Evolutionary conservation across 176 grass and related monocot genomes (phyloP), one percentile per base, ranked within the genome.

Genomic region (Oryza coarctata): DNA sequence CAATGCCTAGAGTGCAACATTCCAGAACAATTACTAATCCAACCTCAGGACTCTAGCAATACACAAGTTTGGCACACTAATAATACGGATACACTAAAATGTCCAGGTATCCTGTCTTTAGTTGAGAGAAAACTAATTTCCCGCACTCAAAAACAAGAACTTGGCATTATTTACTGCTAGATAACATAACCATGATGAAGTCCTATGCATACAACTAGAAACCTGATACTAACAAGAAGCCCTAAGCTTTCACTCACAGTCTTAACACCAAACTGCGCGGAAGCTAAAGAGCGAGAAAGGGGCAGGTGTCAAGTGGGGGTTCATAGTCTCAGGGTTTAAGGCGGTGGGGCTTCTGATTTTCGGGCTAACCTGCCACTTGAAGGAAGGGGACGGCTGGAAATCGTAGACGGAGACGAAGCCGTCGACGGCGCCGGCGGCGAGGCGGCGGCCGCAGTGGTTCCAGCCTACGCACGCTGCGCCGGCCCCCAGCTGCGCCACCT

Each of bases 381-480:
- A 89, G 86, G 96, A 83, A 29, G 87, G 50, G 2, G 89, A 70
- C 67, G 89, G 83, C 17, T 80, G 76, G 18, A 82, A 95, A 47
- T 99, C 87, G 52, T 95, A 93, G 65, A 99, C 87, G 41, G 91
- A 91, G 60, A 99, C 71, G 73, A 61, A 87, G 40, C 96, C 93
- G 45, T 95, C 93, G 57, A 85, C 74, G 85, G 87, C 82, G 38
- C 96, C 96, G 15, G 90, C 91, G 73, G 91, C 91, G 15, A 99
- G 85, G 63, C 96, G 81, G 25, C 87, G 86, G 64, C 93, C 85
- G 65, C 80, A 93, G 87, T 91, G 85, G 41, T 88, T 99, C 96
- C 96, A 99, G 69, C 80, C 82, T 77, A 87, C 93, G 75, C 93
- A 95, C n/a, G 75, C 65, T 11, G 85, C 61, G 38, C 88, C 90